Evolutionary conservation across 805 yeast species (phyloP).

Genomic region (Candida nitratophila): DNA sequence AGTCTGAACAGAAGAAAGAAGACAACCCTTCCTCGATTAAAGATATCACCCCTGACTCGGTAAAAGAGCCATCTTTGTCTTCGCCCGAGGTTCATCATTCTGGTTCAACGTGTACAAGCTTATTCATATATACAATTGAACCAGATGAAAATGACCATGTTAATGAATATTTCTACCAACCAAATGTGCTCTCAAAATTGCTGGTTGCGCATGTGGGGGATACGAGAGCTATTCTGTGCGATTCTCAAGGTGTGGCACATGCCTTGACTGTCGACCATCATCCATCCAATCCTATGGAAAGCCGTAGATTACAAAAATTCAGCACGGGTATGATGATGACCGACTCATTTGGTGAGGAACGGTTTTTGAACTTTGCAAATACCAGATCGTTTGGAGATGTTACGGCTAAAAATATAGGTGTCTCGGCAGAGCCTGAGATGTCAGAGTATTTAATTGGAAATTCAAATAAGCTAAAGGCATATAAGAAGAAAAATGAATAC

Average conservation of each 20-base stretch:
- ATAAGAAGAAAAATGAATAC: constrained; percentile 16
- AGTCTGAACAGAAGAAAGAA: background rate
- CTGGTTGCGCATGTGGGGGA: constrained; percentile 91
- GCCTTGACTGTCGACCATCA: constrained; percentile 78
- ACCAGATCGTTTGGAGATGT: constrained; percentile 93
- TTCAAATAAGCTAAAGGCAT: constrained; percentile 29
- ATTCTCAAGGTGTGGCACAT: constrained; percentile 71
- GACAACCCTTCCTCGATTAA: too few species aligned
- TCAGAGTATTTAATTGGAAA: constrained; percentile 64
- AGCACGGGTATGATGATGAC: constrained; percentile 61
- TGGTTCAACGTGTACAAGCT: constrained; percentile 30
- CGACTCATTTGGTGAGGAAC: constrained; percentile 89
- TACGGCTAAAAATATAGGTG: constrained; percentile 72
- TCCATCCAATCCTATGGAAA: constrained; percentile 76
- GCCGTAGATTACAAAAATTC: constrained; percentile 59
- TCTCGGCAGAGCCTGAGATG: constrained; percentile 89
- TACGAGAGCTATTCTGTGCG: constrained; percentile 81
- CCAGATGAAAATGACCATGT: constrained; percentile 17
- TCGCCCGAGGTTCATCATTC: constrained; percentile 15
- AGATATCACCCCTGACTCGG: background rate
- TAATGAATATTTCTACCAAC: constrained; percentile 50
- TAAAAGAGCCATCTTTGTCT: background rate
- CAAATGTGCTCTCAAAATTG: constrained; percentile 57
- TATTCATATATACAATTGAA: constrained; percentile 24
- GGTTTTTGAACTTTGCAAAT: constrained; percentile 76